phyloP scores from a whole-genome alignment of 2,329 filamentous ascomycete genomes.

The Cladophialophora yegresii region DNA sequence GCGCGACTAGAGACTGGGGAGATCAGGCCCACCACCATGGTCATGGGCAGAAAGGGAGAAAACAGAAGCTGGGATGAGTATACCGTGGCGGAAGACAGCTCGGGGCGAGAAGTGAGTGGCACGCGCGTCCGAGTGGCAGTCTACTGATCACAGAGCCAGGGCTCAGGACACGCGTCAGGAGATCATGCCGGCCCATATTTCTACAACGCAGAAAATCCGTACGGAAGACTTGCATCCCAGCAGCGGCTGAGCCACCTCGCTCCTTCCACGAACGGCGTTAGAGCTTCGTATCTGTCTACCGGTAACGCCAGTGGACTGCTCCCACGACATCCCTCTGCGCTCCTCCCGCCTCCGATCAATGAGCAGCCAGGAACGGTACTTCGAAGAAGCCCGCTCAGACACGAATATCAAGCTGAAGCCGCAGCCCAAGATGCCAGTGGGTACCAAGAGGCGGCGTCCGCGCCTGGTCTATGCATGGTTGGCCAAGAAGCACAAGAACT shows the following conservation, averaged over 20 bases:
- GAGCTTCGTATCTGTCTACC: constrained; percentile 19
- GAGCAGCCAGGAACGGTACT: constrained; percentile 1
- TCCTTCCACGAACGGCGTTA: constrained; percentile 7
- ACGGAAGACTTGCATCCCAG: constrained; percentile 10
- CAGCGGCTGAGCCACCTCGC: constrained; percentile 18
- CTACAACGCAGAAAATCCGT: constrained; percentile 23
- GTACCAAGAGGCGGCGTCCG: not conserved
- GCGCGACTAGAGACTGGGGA: constrained; percentile 22
- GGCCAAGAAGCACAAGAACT: not conserved
- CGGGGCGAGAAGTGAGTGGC: constrained; percentile 3
- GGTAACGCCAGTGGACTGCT: constrained; percentile 9
- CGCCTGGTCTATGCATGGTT: not conserved
- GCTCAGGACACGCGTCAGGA: constrained; percentile 5
- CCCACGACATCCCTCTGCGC: constrained; percentile 18
- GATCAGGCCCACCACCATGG: constrained; percentile 19
- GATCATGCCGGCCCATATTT: constrained; percentile 10
- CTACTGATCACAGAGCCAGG: not conserved
- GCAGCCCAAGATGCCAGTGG: not conserved
- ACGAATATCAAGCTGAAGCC: constrained; percentile 5
- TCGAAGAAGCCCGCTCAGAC: constrained; percentile 14
- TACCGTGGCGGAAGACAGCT: constrained; percentile 10
- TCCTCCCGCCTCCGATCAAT: constrained; percentile 20
- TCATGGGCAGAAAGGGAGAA: constrained; percentile 13
- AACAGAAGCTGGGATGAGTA: constrained; percentile 25
- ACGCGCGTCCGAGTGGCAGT: not conserved